These are phyloP conservation scores for Arthrinium phaeospermum DNA, from an alignment of 2,329 filamentous ascomycete species.

Conservation along the genomic window DNA sequence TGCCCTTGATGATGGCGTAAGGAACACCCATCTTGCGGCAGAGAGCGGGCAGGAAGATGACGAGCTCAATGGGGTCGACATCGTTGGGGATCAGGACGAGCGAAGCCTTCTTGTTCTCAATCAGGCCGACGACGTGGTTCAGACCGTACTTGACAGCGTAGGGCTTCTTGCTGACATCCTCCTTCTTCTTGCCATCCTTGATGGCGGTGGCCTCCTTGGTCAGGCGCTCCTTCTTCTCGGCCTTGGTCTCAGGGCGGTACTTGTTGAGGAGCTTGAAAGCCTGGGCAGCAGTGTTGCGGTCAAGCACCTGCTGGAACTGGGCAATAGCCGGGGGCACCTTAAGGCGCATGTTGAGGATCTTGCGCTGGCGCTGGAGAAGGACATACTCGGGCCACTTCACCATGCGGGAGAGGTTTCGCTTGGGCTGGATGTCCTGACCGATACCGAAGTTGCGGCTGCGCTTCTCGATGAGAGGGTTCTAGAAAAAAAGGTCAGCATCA, in stretches of 20 bases:
- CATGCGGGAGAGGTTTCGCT: slow-evolving; percentile 95
- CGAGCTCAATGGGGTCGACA: slow-evolving; percentile 98
- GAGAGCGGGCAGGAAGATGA: slow-evolving; percentile 97
- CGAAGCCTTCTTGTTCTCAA: slow-evolving; percentile 99
- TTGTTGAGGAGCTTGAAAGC: slow-evolving; percentile 99
- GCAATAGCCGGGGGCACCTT: slow-evolving; percentile 98
- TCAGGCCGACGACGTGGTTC: slow-evolving; percentile 97
- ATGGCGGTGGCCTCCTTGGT: slow-evolving; percentile 97
- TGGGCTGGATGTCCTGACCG: slow-evolving; percentile 97
- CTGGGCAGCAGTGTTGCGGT: slow-evolving; percentile 96
- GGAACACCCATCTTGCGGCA: slow-evolving; percentile 99
- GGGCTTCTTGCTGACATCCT: slow-evolving; percentile 99
- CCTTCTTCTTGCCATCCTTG: slow-evolving; percentile 99
- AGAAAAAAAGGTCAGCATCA: slow-evolving; percentile 30
- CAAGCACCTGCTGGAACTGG: slow-evolving; percentile 97
- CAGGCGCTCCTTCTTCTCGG: slow-evolving; percentile 99
- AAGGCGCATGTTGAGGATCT: slow-evolving; percentile 97
- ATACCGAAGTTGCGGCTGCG: slow-evolving; percentile 97
- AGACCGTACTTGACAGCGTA: slow-evolving; percentile 99
- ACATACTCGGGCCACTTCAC: slow-evolving; percentile 99
- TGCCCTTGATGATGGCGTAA: slow-evolving; percentile 99
- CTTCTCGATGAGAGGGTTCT: slow-evolving; percentile 99
- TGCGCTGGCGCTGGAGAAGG: slow-evolving; percentile 89
- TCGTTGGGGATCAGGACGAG: slow-evolving; percentile 99
- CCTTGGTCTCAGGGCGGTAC: slow-evolving; percentile 99